A percentile compares a stretch with the other conserved stretches of the same genome.
Conservation (phyloP, 192 early-diverging fungal species). For the Coemansia umbellata region DNA sequence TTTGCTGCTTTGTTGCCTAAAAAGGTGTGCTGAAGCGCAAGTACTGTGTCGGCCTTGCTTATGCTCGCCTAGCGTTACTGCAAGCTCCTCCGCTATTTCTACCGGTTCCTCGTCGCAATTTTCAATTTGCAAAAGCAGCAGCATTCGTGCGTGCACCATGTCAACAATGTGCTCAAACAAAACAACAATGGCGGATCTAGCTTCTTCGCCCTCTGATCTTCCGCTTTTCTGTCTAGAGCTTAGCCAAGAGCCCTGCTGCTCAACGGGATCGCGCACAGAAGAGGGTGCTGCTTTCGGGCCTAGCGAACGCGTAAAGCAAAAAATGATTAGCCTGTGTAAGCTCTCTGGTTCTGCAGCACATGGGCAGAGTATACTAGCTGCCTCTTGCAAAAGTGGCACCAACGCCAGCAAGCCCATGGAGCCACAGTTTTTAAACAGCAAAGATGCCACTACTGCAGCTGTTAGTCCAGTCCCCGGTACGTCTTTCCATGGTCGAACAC, state of each 20-base stretch:
- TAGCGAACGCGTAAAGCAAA: conserved; percentile 14
- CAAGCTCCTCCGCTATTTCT: background rate
- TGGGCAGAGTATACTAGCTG: too few species aligned
- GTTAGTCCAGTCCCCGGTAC: conserved; percentile 19
- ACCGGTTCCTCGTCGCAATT: background rate
- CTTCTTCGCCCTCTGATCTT: background rate
- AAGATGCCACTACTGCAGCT: background rate
- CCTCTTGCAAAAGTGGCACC: too few species aligned
- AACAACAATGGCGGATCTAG: background rate
- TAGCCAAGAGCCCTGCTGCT: background rate
- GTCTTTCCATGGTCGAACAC: conserved; percentile 61
- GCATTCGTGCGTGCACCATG: background rate
- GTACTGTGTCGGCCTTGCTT: background rate
- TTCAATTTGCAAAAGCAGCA: background rate
- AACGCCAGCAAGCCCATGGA: too few species aligned
- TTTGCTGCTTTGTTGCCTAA: background rate
- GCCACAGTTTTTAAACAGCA: too few species aligned
- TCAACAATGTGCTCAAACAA: background rate
- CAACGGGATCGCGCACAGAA: background rate
- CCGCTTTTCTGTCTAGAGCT: background rate
- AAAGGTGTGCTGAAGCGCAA: background rate
- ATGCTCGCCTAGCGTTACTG: too few species aligned
- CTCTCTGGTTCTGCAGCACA: background rate
- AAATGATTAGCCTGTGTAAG: conserved; percentile 24
- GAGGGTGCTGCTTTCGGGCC: background rate